Base-by-base conservation (phyloP, 306 rosid species). In the Geum urbanum region DNA sequence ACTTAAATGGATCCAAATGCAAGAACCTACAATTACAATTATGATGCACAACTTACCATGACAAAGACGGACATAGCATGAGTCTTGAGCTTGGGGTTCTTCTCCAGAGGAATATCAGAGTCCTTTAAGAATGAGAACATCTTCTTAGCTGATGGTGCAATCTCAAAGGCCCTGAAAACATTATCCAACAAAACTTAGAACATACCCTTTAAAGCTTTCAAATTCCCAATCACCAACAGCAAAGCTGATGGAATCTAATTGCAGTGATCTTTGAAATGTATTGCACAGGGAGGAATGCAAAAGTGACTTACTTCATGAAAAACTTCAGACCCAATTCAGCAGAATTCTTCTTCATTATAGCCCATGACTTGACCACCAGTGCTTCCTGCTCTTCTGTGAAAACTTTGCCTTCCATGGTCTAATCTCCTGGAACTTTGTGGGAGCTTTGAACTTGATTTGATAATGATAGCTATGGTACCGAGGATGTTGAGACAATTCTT, bases 351-450 rank as follows among this genome's bases (percentile, higher is more conserved):
- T 89, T 89, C 95, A 89, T 86, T 7, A 45, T 88, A 12, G 11
- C 78, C 96, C 91, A 90, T 72, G 96, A 88, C 59, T 90, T 85
- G 14, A 86, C 81, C 76, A 92, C 96, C 5, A 90, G 82, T 49
- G 90, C 81, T 71, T 88, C 96, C 72, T 88, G 91, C 76, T 89
- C 92, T 79, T 88, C 87, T 1, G 86, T 87, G 83, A 92, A 92
- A 22, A 61, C 60, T 72, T 19, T 83, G 9, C 50, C 65, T 50
- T 78, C 87, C 58, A 63, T 69, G 51, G 5, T 69, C 9, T 2
- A 24, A 24, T 24, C 27, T 24, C 27, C 2, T 24, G 27, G 27
- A 24, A 0, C 27, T 24, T 24, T 24, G 0, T 24, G 27, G 27
- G 27, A 24, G 27, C 0, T 54, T 19, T 51, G 59, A 45, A 65